Conservation (phyloP, 176 grass and related monocot genomes). For the Carex pumila region DNA sequence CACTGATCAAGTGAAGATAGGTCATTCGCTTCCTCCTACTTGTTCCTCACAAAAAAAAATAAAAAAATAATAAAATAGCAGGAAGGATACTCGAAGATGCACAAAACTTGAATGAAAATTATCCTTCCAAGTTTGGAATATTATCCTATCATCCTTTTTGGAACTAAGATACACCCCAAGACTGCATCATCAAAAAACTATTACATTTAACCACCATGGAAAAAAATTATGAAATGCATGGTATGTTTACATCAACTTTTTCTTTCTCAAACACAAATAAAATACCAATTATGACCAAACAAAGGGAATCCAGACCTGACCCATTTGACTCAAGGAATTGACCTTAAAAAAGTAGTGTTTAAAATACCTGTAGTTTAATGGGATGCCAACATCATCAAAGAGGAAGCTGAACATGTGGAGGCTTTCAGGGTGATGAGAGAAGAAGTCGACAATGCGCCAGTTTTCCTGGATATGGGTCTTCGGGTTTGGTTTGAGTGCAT, state of each 20-base stretch:
- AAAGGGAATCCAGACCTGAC: not conserved
- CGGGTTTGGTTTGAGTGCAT: slow-evolving; percentile 85
- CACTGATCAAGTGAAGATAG: not conserved
- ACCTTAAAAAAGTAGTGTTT: not conserved
- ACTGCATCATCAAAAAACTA: not conserved
- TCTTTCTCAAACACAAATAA: not conserved
- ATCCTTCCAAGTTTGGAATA: not conserved
- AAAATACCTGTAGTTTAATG: slow-evolving; percentile 53
- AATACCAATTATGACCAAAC: not conserved
- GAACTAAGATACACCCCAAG: not conserved
- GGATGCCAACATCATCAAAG: slow-evolving; percentile 81
- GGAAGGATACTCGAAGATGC: not conserved
- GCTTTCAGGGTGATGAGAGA: slow-evolving; percentile 87
- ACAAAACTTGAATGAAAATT: not conserved
- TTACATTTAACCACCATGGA: not conserved
- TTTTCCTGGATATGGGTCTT: slow-evolving; percentile 87
- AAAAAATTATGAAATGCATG: not conserved
- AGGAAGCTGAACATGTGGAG: slow-evolving; percentile 90
- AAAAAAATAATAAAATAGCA: not conserved
- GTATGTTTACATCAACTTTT: not conserved
- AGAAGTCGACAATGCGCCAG: slow-evolving; percentile 88
- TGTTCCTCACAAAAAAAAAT: not conserved
- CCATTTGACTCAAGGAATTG: not conserved
- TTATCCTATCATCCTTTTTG: not conserved
- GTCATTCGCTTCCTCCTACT: not conserved